Conservation (phyloP, 2,329 filamentous ascomycete genomes). For the Juglanconis juglandina region DNA sequence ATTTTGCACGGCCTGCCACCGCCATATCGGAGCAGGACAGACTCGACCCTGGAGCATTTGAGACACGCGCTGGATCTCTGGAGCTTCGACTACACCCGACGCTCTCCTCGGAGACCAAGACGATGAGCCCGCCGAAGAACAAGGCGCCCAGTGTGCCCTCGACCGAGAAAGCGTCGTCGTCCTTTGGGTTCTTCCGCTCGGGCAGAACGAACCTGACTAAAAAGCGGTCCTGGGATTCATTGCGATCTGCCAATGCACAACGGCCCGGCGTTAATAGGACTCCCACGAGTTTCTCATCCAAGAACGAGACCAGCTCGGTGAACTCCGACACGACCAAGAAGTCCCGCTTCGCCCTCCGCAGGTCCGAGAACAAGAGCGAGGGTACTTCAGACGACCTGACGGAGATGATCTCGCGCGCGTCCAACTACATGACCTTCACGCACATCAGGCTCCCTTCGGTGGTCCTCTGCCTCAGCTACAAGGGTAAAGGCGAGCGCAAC, state of each 20-base stretch:
- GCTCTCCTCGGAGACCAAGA: constrained; percentile 54
- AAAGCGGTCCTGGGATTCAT: constrained; percentile 56
- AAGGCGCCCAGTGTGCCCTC: constrained; percentile 50
- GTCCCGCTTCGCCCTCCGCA: constrained; percentile 55
- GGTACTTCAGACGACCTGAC: constrained; percentile 82
- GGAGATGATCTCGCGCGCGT: constrained; percentile 93
- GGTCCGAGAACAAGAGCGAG: constrained; percentile 48
- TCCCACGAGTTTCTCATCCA: constrained; percentile 43
- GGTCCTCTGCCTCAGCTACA: constrained; percentile 92
- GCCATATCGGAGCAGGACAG: constrained; percentile 43
- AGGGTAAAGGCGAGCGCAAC: constrained; percentile 92
- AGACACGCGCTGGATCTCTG: constrained; percentile 67
- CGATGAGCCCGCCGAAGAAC: constrained; percentile 32
- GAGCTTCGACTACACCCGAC: constrained; percentile 83
- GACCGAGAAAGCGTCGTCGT: constrained; percentile 39
- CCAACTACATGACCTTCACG: constrained; percentile 95
- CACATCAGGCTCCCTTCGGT: constrained; percentile 95
- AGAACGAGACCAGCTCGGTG: constrained; percentile 33
- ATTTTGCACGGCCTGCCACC: constrained; percentile 26
- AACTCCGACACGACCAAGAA: constrained; percentile 42
- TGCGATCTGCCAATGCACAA: constrained; percentile 39
- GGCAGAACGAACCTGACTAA: constrained; percentile 43
- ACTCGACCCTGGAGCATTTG: constrained; percentile 40
- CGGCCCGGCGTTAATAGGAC: constrained; percentile 45
- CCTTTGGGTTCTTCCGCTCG: constrained; percentile 50